phyloP scores from a whole-genome alignment of 805 yeast genomes.

The Candida sonorensis region DNA sequence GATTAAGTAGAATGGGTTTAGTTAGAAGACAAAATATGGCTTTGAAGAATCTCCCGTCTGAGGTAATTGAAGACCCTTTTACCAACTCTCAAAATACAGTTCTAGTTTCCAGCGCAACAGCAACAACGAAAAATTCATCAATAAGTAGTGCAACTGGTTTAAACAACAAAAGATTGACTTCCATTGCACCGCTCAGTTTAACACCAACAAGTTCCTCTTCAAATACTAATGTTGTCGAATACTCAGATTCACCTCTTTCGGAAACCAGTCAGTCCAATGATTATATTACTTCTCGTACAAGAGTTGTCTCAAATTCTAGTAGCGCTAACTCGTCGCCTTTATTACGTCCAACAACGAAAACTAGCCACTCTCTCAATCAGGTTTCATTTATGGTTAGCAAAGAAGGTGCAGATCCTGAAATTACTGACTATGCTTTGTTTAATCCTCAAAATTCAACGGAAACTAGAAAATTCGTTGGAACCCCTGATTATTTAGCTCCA shows the following conservation, averaged over 20 bases:
- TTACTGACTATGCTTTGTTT: slow-evolving; percentile 53
- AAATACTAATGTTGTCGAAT: too few species aligned
- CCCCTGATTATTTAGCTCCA: slow-evolving; percentile 97
- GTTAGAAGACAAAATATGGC: slow-evolving; percentile 62
- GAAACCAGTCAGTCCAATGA: slow-evolving; percentile 15
- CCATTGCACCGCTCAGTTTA: too few species aligned
- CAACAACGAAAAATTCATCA: slow-evolving; percentile 1
- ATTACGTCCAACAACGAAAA: slow-evolving; percentile 40
- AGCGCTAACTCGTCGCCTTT: slow-evolving; percentile 38
- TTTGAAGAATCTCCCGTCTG: neutral
- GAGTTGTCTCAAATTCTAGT: slow-evolving; percentile 36
- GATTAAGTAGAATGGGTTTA: slow-evolving; percentile 83
- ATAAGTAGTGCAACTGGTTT: neutral
- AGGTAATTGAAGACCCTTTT: slow-evolving; percentile 15
- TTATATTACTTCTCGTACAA: slow-evolving; percentile 1
- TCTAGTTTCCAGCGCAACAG: slow-evolving; percentile 5
- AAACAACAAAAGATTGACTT: too few species aligned
- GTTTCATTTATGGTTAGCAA: slow-evolving; percentile 47
- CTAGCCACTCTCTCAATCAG: slow-evolving; percentile 45
- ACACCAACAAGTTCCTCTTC: too few species aligned
- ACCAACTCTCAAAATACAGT: slow-evolving; percentile 9
- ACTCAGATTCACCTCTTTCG: too few species aligned
- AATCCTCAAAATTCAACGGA: slow-evolving; percentile 51
- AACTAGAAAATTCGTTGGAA: slow-evolving; percentile 76
- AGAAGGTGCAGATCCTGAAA: slow-evolving; percentile 35